A percentile compares a stretch with the other conserved stretches of the same genome.
phyloP scores from a whole-genome alignment of 345 rosid species.

The Viola odorata region DNA sequence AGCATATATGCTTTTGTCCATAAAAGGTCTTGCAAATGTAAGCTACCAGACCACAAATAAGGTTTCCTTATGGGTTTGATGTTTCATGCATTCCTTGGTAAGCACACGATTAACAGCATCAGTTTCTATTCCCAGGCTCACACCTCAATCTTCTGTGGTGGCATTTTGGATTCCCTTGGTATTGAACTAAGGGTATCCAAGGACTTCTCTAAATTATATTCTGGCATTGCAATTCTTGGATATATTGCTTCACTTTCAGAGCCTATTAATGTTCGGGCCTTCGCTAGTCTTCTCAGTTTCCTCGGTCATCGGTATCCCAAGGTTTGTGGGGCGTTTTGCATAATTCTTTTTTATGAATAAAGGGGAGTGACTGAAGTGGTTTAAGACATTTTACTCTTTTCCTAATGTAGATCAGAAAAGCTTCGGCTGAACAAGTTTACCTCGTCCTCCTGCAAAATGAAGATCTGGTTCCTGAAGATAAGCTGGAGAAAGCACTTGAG shows the following conservation, averaged over 20 bases:
- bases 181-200: constrained; percentile 65
- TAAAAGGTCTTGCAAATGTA: neutral
- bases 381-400: neutral
- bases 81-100: neutral
- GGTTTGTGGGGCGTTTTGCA: constrained; percentile 29
- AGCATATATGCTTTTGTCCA: too few relatives aligned
- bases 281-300: constrained; percentile 56
- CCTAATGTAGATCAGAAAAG: constrained; percentile 61
- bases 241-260: constrained; percentile 58
- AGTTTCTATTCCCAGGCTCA: constrained; percentile 40
- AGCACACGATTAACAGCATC: neutral
- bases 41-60: neutral
- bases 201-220: constrained; percentile 66
- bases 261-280: constrained; percentile 46
- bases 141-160: constrained; percentile 42
- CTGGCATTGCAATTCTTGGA: constrained; percentile 75
- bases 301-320: constrained; percentile 80
- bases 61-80: neutral
- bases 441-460: constrained; percentile 66
- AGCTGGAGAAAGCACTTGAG: constrained; percentile 53
- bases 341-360: too few relatives aligned
- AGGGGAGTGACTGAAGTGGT: too few relatives aligned
- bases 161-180: constrained; percentile 60
- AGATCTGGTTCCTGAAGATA: constrained; percentile 50
- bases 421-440: constrained; percentile 66